Percentiles rank a stretch among this genome's conserved stretches.
These are phyloP conservation scores for Yamadazyma friedrichii DNA, from an alignment of 1,139 yeast species.

Conservation along the genomic window DNA sequence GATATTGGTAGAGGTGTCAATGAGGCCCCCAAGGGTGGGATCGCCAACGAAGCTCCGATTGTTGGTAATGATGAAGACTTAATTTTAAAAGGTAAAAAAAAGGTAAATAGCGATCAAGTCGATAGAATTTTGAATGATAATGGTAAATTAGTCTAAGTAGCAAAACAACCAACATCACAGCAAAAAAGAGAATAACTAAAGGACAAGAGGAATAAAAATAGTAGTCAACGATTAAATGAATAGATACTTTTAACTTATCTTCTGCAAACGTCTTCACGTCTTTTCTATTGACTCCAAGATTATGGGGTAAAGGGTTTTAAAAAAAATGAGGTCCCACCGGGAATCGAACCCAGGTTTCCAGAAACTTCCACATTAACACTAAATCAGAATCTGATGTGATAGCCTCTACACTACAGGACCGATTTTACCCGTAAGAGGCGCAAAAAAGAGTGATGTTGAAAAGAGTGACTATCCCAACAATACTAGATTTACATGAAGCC, in stretches of 20 bases:
- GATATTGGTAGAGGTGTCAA: slow-evolving; percentile 42
- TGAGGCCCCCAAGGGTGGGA: slow-evolving; percentile 53
- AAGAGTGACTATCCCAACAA: too few relatives aligned
- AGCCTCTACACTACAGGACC: slow-evolving; percentile 37
- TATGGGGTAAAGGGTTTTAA: not conserved
- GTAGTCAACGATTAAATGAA: too few relatives aligned
- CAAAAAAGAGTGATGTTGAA: too few relatives aligned
- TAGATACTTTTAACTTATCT: too few relatives aligned
- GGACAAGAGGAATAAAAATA: too few relatives aligned
- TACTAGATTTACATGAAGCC: too few relatives aligned
- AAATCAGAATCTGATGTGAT: slow-evolving; percentile 37
- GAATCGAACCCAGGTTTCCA: slow-evolving; percentile 40
- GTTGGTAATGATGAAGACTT: slow-evolving; percentile 44
- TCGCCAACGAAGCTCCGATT: slow-evolving; percentile 47
- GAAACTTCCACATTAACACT: slow-evolving; percentile 14
- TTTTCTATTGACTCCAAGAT: too few relatives aligned
- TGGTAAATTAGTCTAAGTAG: too few relatives aligned
- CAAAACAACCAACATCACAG: too few relatives aligned
- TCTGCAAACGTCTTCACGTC: too few relatives aligned
- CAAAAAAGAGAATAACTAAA: too few relatives aligned
- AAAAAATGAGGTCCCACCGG: slow-evolving; percentile 28
- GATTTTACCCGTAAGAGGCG: slow-evolving; percentile 4
- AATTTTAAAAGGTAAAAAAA: slow-evolving; percentile 22
- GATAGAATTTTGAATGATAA: slow-evolving; percentile 2
- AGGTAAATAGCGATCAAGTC: slow-evolving; percentile 1